phyloP scores from a whole-genome alignment of 2,329 filamentous ascomycete genomes.

The Fusarium sp. region DNA sequence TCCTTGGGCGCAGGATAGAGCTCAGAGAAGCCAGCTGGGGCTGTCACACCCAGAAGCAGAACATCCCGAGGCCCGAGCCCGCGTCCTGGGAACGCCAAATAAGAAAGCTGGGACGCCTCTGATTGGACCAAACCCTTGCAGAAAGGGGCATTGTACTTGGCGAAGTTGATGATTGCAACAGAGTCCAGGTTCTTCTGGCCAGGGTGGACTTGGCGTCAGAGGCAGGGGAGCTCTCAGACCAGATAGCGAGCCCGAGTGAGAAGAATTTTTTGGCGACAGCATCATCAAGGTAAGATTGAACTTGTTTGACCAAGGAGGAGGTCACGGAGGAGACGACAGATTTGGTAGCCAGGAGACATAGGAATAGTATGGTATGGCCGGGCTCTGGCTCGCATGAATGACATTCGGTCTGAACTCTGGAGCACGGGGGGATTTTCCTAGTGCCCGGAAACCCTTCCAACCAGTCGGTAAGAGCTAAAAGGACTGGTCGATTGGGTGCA shows the following conservation, averaged over 20 bases:
- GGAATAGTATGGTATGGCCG: slow-evolving; percentile 6
- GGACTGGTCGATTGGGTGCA: neutral
- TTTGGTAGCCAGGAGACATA: neutral
- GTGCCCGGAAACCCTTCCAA: slow-evolving; percentile 38
- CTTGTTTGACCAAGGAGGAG: slow-evolving; percentile 39
- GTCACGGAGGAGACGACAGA: slow-evolving; percentile 13
- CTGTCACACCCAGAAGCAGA: slow-evolving; percentile 47
- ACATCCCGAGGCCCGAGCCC: slow-evolving; percentile 52
- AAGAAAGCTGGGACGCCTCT: slow-evolving; percentile 47
- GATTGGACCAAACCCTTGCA: slow-evolving; percentile 42
- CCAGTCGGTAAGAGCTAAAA: slow-evolving; percentile 39
- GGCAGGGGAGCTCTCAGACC: slow-evolving; percentile 28
- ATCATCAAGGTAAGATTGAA: slow-evolving; percentile 31
- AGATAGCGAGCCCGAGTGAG: slow-evolving; percentile 23
- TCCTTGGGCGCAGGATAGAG: slow-evolving; percentile 28
- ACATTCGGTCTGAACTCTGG: neutral
- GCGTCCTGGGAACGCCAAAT: slow-evolving; percentile 49
- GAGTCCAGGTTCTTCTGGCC: slow-evolving; percentile 32
- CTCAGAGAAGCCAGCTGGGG: slow-evolving; percentile 36
- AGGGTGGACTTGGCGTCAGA: slow-evolving; percentile 33
- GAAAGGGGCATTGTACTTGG: slow-evolving; percentile 24
- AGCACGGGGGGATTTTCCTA: slow-evolving; percentile 27
- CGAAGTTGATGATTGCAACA: slow-evolving; percentile 39
- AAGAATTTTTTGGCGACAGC: slow-evolving; percentile 19
- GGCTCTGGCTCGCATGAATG: neutral